Conservation (phyloP, 495 filamentous ascomycete genomes). For the Trichodelitschia bisporula region DNA sequence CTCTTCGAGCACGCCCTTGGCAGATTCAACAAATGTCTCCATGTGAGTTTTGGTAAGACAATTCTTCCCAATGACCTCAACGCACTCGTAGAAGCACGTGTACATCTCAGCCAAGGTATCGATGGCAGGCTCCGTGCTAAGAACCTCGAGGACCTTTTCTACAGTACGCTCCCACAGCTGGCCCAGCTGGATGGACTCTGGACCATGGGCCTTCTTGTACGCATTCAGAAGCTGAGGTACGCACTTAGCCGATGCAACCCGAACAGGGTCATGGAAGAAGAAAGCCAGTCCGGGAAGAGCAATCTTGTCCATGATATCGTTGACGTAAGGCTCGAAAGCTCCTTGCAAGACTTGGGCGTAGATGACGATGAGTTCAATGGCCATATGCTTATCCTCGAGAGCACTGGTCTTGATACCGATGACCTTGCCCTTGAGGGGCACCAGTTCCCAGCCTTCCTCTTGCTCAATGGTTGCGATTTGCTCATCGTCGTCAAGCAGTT, state of each 20-base stretch:
- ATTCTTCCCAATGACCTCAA: conserved; percentile 74
- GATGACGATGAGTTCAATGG: conserved; percentile 88
- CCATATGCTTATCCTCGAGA: conserved; percentile 96
- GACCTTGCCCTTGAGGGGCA: conserved; percentile 87
- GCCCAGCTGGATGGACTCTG: conserved; percentile 42
- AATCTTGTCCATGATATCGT: conserved; percentile 89
- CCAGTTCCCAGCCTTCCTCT: conserved; percentile 95
- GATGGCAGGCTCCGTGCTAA: conserved; percentile 84
- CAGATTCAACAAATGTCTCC: conserved; percentile 63
- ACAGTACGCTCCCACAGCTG: conserved; percentile 70
- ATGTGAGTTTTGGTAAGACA: conserved; percentile 57
- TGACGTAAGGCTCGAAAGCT: conserved; percentile 75
- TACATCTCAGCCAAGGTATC: conserved; percentile 98
- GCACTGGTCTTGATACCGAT: conserved; percentile 96
- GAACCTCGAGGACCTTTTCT: conserved; percentile 75
- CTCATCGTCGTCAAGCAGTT: conserved; percentile 86
- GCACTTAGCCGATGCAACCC: conserved; percentile 82
- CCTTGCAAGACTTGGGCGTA: conserved; percentile 87
- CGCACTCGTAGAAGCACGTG: conserved; percentile 97
- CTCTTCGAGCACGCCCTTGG: conserved; percentile 63
- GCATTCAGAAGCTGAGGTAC: conserved; percentile 87
- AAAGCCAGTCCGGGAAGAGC: conserved; percentile 83
- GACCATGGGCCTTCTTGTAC: conserved; percentile 73
- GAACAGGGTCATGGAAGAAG: conserved; percentile 98
- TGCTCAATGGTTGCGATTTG: conserved; percentile 79